A percentile compares a stretch with the other conserved stretches of the same genome.
phyloP scores from a whole-genome alignment of 2,329 filamentous ascomycete species.

The Fusarium nygamai region DNA sequence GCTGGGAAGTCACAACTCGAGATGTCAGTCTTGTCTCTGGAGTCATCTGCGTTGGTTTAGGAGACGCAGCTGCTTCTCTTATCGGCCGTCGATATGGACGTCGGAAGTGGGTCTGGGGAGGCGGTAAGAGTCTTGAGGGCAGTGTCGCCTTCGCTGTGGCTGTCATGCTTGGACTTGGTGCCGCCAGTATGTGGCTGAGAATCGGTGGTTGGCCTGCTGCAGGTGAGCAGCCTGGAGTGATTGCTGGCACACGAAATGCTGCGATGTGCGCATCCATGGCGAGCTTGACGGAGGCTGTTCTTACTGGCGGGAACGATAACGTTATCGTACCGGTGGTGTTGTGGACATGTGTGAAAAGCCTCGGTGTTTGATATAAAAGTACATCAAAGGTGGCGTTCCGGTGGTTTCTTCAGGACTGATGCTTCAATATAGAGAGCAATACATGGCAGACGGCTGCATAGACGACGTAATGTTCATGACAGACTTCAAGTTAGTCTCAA shows the following conservation, averaged over 20 bases:
- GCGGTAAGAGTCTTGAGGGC: conserved; percentile 94
- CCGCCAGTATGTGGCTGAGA: conserved; percentile 77
- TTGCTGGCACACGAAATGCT: conserved; percentile 69
- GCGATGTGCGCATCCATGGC: conserved; percentile 79
- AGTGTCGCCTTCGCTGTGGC: conserved; percentile 82
- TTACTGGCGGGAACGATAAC: conserved; percentile 98
- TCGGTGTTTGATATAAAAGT: conserved; percentile 61
- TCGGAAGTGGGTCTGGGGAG: conserved; percentile 95
- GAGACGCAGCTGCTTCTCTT: conserved; percentile 91
- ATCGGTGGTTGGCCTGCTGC: conserved; percentile 77
- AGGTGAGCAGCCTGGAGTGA: conserved; percentile 50
- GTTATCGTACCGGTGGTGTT: conserved; percentile 93
- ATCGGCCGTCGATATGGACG: conserved; percentile 88
- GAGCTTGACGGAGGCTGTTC: conserved; percentile 91
- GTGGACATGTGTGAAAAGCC: conserved; percentile 89
- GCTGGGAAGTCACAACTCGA: conserved; percentile 79
- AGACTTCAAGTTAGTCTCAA: conserved; percentile 6
- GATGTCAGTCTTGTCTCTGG: conserved; percentile 93
- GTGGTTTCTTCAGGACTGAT: background rate
- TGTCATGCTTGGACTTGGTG: conserved; percentile 78
- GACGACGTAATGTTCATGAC: conserved; percentile 40
- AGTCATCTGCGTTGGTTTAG: conserved; percentile 93
- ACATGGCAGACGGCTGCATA: conserved; percentile 16
- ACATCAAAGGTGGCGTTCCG: conserved; percentile 26
- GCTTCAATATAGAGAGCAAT: conserved; percentile 16